Conservation (phyloP, 371 early-diverging fungal species). For the Blakeslea trispora region DNA sequence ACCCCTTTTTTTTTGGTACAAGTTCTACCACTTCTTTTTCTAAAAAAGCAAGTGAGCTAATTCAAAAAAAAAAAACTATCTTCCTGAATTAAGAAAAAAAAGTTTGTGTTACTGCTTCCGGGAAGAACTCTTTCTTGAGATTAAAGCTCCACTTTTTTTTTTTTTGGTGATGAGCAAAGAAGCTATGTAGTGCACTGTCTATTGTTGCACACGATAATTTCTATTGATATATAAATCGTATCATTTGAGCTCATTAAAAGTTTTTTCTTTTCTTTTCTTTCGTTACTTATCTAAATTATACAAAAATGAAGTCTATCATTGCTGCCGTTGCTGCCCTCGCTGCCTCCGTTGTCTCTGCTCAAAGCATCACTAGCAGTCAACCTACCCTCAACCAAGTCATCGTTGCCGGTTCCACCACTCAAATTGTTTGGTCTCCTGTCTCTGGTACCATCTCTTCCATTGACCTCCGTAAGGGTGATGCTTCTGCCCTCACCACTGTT, state of each 20-base stretch:
- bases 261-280: slow-evolving; percentile 9
- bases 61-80: no score
- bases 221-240: background rate
- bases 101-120: background rate
- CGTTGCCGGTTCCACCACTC: slow-evolving; percentile 37
- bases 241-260: background rate
- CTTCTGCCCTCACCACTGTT: slow-evolving; percentile 16
- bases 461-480: slow-evolving; percentile 33
- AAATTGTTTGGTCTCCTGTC: slow-evolving; percentile 38
- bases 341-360: slow-evolving; percentile 36
- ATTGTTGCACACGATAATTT: no score
- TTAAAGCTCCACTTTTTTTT: no score
- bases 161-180: no score
- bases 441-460: slow-evolving; percentile 40
- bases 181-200: no score
- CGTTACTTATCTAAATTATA: slow-evolving; percentile 2
- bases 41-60: no score
- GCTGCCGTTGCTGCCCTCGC: slow-evolving; percentile 44
- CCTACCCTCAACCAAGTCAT: slow-evolving; percentile 35
- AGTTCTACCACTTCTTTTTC: no score
- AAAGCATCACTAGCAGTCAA: slow-evolving; percentile 25
- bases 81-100: slow-evolving; percentile 1
- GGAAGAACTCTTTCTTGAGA: no score
- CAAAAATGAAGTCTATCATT: slow-evolving; percentile 33
- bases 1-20: no score